Conservation (phyloP, 164 flowering plant genomes). For the Protea cynaroides region DNA sequence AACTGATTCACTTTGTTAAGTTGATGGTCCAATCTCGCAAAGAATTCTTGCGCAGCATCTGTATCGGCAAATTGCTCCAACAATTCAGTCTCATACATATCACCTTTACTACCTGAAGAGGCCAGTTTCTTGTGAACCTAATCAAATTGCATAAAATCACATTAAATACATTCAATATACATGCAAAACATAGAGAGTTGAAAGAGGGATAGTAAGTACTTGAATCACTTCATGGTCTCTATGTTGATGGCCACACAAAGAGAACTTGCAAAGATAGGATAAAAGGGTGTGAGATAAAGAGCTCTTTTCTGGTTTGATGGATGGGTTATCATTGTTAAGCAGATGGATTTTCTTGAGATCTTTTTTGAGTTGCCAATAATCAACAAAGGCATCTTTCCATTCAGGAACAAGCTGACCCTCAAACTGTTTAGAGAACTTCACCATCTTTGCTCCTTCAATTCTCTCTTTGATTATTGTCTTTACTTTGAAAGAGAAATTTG, state of each 20-base stretch:
- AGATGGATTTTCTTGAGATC: slow-evolving; percentile 76
- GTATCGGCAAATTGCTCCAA: slow-evolving; percentile 70
- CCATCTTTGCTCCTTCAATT: slow-evolving; percentile 34
- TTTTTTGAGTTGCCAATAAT: slow-evolving; percentile 82
- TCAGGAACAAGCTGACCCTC: slow-evolving; percentile 93
- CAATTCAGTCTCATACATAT: slow-evolving; percentile 79
- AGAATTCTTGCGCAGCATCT: slow-evolving; percentile 65
- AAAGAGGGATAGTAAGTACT: slow-evolving; percentile 28
- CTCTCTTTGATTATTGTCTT: background rate
- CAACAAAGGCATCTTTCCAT: slow-evolving; percentile 98
- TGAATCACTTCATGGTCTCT: slow-evolving; percentile 66
- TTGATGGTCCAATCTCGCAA: slow-evolving; percentile 62
- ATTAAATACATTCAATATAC: background rate
- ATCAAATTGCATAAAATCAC: slow-evolving; percentile 5
- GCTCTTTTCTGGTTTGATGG: slow-evolving; percentile 20
- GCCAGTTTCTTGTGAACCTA: slow-evolving; percentile 87
- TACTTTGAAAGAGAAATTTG: background rate
- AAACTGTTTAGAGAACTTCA: slow-evolving; percentile 95
- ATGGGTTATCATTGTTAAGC: slow-evolving; percentile 14
- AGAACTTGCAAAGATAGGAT: slow-evolving; percentile 41
- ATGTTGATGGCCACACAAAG: slow-evolving; percentile 36
- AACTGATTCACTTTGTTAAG: slow-evolving; percentile 95
- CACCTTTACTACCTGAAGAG: slow-evolving; percentile 61
- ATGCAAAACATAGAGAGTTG: slow-evolving; percentile 1
- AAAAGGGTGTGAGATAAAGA: slow-evolving; percentile 32